Evolutionary conservation across 345 rosid species (phyloP), one percentile per base, ranked within the genome.

Genomic region (Gossypium thurberi): DNA sequence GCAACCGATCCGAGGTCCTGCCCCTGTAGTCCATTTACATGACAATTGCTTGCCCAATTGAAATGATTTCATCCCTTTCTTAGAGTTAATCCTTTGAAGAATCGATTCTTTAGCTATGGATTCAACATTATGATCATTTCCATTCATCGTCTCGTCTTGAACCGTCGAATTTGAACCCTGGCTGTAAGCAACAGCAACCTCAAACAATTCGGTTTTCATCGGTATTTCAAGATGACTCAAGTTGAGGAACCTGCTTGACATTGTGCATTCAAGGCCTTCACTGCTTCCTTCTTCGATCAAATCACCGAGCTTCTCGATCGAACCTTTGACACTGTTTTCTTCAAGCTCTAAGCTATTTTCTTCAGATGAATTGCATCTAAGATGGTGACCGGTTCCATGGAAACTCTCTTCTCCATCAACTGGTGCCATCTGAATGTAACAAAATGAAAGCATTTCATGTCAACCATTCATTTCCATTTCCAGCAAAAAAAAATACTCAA

Each of bases 11-110:
- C 97, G 85, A 11, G 99, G 98, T 65, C 99, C 99, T 42, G 97
- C 99, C 57, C 99, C 99, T 17, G 99, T 88, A 43, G 98, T 92
- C 99, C 99, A 91, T 67, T 77, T 89, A 84, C 91, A 85, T 42
- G 97, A 89, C 69, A 92, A 65, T 75, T 91, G 96, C 83, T 78
- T 89, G 65, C 98, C 99, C 50, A 91, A 66, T 75, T 95, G 99
- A 79, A 79, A 89, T 5, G 99, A 88, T 51, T 57, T 57, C 62
- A 57, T 57, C 2, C 62, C 62, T 57, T 57, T 57, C 15, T 12
- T 57, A 10, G 62, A 57, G 62, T 23, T 57, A 10, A 57, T 57
- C 62, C 62, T 57, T 74, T 82, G 80, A 8, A 86, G 83, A 10
- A 88, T 87, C 48, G 78, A 80, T 74, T 87, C 91, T 33, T 77